Evolutionary conservation across 305 asterid genomes (phyloP).

Genomic region (Striga hermonthica): DNA sequence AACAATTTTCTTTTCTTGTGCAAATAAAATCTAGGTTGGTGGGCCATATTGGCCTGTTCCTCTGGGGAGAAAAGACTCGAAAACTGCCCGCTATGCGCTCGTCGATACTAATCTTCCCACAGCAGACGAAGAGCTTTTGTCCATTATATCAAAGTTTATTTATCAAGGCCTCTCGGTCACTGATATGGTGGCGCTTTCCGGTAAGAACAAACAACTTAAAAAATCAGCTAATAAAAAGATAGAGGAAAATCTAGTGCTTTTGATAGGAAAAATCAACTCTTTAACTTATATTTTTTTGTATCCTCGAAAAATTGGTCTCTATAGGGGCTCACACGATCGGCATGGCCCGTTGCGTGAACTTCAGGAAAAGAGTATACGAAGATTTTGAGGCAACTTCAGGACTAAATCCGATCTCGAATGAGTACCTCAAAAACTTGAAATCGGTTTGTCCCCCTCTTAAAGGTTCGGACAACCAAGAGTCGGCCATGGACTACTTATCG

Average conservation of each 20-base stretch:
- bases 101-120: constrained; percentile 59
- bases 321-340: constrained; percentile 96
- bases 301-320: background rate
- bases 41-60: constrained; percentile 96
- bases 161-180: constrained; percentile 78
- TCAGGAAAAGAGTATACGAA: constrained; percentile 70
- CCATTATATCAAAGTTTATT: constrained; percentile 73
- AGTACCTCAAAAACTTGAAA: constrained; percentile 51
- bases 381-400: constrained; percentile 49
- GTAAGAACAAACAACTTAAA: constrained; percentile 31
- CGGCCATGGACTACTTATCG: constrained; percentile 67
- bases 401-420: constrained; percentile 40
- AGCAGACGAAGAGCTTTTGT: constrained; percentile 66
- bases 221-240: background rate
- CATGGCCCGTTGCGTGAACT: constrained; percentile 78
- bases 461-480: constrained; percentile 59
- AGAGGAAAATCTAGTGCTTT: background rate
- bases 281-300: background rate
- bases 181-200: constrained; percentile 92
- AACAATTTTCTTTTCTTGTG: constrained; percentile 14
- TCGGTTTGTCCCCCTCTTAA: constrained; percentile 57
- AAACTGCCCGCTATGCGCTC: constrained; percentile 62
- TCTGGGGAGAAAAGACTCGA: constrained; percentile 78
- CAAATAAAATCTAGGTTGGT: constrained; percentile 55
- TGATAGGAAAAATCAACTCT: background rate